A percentile compares a stretch with the other conserved stretches of the same genome.
Conservation (phyloP, 1,284 basidiomycete species). For the Cryptococcus sp. region DNA sequence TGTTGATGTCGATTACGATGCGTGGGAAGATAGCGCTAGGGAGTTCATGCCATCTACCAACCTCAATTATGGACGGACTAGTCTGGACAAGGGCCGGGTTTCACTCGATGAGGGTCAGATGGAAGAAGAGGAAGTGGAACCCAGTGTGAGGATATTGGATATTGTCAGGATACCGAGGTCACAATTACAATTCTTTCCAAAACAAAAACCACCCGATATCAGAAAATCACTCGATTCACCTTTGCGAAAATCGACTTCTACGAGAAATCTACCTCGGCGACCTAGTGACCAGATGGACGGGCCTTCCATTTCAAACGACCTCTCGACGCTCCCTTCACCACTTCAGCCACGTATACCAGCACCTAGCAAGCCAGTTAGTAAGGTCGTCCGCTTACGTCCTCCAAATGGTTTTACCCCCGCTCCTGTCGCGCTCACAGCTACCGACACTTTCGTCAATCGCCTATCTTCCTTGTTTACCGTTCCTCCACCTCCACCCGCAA, state of each 20-base stretch:
- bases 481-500: conserved; percentile 25
- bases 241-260: background rate
- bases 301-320: conserved; percentile 21
- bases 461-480: conserved; percentile 22
- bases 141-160: conserved; percentile 15
- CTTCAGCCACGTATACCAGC: conserved; percentile 5
- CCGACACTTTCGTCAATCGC: conserved; percentile 12
- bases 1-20: background rate
- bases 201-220: conserved; percentile 16
- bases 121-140: background rate
- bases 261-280: background rate
- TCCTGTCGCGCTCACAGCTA: conserved; percentile 2
- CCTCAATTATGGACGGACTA: conserved; percentile 10
- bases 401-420: conserved; percentile 2
- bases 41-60: conserved; percentile 24
- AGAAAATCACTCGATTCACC: background rate
- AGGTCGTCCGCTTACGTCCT: conserved; percentile 24
- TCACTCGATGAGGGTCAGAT: background rate
- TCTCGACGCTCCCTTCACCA: conserved; percentile 23
- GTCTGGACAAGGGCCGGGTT: background rate
- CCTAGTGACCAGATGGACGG: conserved; percentile 3
- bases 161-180: conserved; percentile 43
- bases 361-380: conserved; percentile 5
- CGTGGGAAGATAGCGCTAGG: conserved; percentile 5
- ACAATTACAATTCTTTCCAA: conserved; percentile 46